Evolutionary conservation across 2,329 filamentous ascomycete genomes (phyloP).

Genomic region (Esteya vermicola): DNA sequence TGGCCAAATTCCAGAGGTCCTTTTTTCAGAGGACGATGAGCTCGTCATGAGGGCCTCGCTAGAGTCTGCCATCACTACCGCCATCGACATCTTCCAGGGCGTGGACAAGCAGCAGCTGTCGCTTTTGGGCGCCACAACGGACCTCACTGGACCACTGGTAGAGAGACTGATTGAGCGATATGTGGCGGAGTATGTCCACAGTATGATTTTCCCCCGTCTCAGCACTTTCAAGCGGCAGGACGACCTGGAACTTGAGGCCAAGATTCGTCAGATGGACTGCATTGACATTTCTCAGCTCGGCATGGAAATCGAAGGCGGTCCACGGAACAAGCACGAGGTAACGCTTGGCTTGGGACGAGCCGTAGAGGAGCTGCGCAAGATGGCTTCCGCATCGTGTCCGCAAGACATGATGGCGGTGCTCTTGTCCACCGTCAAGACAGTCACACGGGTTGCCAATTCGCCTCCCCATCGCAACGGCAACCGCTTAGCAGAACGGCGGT

Average conservation of each 20-base stretch:
- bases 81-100: conserved; percentile 88
- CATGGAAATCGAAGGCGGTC: conserved; percentile 68
- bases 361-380: conserved; percentile 80
- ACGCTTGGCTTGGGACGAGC: conserved; percentile 62
- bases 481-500: too few relatives aligned
- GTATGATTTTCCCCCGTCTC: conserved; percentile 72
- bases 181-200: conserved; percentile 83
- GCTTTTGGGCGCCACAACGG: conserved; percentile 79
- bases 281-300: conserved; percentile 93
- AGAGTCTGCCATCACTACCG: conserved; percentile 82
- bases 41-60: conserved; percentile 77
- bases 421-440: conserved; percentile 66
- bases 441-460: conserved; percentile 53
- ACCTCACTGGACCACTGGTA: conserved; percentile 80
- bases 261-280: conserved; percentile 84
- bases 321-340: conserved; percentile 66
- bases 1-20: conserved; percentile 34
- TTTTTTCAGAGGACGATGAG: conserved; percentile 80
- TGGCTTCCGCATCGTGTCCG: conserved; percentile 61
- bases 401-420: conserved; percentile 81
- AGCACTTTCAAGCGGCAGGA: conserved; percentile 65
- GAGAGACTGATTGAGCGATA: conserved; percentile 93
- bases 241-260: conserved; percentile 75
- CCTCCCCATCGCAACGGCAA: conserved; percentile 17
- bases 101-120: conserved; percentile 95